Percentiles rank a stretch among this genome's conserved stretches.
Conservation (phyloP, 1,139 yeast genomes). For the Sugiyamaella japonica region DNA sequence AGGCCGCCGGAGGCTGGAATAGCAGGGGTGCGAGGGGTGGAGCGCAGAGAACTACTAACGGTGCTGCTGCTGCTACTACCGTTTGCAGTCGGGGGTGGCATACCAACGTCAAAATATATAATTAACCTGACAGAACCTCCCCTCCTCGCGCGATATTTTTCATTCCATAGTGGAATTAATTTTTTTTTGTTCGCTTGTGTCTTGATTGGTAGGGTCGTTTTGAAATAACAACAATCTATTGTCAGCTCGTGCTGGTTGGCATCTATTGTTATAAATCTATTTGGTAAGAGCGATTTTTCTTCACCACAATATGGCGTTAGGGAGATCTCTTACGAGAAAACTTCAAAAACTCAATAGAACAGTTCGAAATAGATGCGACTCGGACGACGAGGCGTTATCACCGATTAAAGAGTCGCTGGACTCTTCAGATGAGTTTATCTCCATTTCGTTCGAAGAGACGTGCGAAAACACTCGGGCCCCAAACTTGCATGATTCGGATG, state of each 20-base stretch:
- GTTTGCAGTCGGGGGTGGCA: neutral
- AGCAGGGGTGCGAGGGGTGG: neutral
- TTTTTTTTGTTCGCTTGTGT: neutral
- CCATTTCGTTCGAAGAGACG: constrained; percentile 33
- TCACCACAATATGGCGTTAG: constrained; percentile 28
- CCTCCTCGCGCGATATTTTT: neutral
- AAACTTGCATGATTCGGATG: constrained; percentile 4
- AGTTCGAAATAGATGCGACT: constrained; percentile 19
- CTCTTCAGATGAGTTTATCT: constrained; percentile 31
- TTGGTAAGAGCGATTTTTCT: neutral
- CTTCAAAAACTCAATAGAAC: constrained; percentile 30
- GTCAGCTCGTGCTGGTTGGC: no score
- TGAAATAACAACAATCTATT: no score
- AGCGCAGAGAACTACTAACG: neutral
- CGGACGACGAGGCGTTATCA: constrained; percentile 12
- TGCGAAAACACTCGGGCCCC: constrained; percentile 13
- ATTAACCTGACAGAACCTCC: neutral
- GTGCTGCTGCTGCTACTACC: neutral
- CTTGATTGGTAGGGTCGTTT: neutral
- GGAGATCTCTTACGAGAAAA: constrained; percentile 31
- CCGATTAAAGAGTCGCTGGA: constrained; percentile 6
- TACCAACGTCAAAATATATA: neutral
- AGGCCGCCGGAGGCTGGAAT: neutral
- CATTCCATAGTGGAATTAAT: no score
- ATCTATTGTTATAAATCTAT: neutral